Evolutionary conservation across 805 yeast genomes (phyloP).

Genomic region (Candida arabinofermentans): DNA sequence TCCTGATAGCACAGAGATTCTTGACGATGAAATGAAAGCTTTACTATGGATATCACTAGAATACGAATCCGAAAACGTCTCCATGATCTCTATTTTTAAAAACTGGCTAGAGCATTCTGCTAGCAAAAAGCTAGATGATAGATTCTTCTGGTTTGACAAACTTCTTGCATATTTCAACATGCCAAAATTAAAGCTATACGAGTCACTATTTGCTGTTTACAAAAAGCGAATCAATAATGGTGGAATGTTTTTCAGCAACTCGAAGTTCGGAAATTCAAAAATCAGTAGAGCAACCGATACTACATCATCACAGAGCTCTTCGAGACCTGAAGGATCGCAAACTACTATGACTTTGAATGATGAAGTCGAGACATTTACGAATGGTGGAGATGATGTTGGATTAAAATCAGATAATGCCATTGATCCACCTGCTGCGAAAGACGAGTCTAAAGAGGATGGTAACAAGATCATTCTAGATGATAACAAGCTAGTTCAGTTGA

Average conservation of each 20-base stretch:
- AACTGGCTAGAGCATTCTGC: slow-evolving; percentile 21
- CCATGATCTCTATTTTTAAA: slow-evolving; percentile 18
- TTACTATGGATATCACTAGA: slow-evolving; percentile 33
- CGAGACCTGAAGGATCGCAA: background rate
- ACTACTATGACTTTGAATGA: slow-evolving; percentile 15
- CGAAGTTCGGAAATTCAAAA: slow-evolving; percentile 3
- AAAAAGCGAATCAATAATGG: slow-evolving; percentile 28
- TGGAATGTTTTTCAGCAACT: slow-evolving; percentile 26
- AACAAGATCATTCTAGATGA: slow-evolving; percentile 5
- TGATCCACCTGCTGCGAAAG: background rate
- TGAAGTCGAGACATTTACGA: slow-evolving; percentile 20
- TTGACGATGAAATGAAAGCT: slow-evolving; percentile 18
- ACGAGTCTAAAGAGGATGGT: slow-evolving; percentile 2
- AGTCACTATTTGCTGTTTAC: slow-evolving; percentile 21
- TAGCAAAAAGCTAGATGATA: slow-evolving; percentile 10
- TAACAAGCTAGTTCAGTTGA: slow-evolving; percentile 14
- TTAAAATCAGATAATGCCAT: slow-evolving; percentile 10
- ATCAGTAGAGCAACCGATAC: slow-evolving; percentile 1
- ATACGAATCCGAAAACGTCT: slow-evolving; percentile 17
- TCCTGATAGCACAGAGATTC: slow-evolving; percentile 5
- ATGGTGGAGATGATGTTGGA: slow-evolving; percentile 15
- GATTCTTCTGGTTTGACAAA: slow-evolving; percentile 27
- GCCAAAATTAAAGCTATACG: slow-evolving; percentile 21
- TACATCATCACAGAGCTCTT: slow-evolving; percentile 3
- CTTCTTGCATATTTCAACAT: slow-evolving; percentile 24